Percentiles rank a stretch among this genome's conserved stretches.
phyloP scores from a whole-genome alignment of 768 basidiomycete species.

The Serendipita vermifera region DNA sequence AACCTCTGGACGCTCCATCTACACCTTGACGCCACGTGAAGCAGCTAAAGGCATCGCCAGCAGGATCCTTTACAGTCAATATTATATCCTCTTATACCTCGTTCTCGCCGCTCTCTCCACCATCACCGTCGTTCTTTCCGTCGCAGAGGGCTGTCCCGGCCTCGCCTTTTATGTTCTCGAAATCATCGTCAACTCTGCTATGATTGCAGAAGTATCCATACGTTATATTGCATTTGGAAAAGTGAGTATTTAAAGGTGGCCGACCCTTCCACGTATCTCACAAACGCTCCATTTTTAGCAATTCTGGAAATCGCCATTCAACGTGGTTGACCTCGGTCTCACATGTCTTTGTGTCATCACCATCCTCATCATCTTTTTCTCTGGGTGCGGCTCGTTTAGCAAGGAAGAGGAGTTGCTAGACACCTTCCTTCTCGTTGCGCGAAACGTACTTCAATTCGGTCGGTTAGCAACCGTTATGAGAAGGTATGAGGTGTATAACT shows the following conservation, averaged over 20 bases:
- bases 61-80: conserved; percentile 75
- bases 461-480: conserved; percentile 86
- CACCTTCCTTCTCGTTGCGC: conserved; percentile 77
- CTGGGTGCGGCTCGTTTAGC: conserved; percentile 68
- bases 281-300: conserved; percentile 37
- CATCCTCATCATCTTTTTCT: conserved; percentile 73
- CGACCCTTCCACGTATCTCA: not conserved
- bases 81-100: conserved; percentile 80
- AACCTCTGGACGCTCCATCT: conserved; percentile 77
- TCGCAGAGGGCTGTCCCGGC: conserved; percentile 75
- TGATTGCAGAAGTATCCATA: conserved; percentile 89
- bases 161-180: conserved; percentile 83
- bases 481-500: conserved; percentile 49
- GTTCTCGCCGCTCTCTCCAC: conserved; percentile 78
- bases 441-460: conserved; percentile 87
- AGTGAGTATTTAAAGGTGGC: conserved; percentile 36
- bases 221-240: conserved; percentile 87
- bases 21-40: conserved; percentile 70
- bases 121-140: conserved; percentile 71
- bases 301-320: conserved; percentile 95
- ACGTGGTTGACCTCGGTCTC: conserved; percentile 75
- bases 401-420: conserved; percentile 92
- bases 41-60: conserved; percentile 78
- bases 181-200: conserved; percentile 73
- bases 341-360: conserved; percentile 86